These are phyloP conservation scores for Cercospora sesami DNA, from an alignment of 2,329 filamentous ascomycete genomes.

Conservation along the genomic window DNA sequence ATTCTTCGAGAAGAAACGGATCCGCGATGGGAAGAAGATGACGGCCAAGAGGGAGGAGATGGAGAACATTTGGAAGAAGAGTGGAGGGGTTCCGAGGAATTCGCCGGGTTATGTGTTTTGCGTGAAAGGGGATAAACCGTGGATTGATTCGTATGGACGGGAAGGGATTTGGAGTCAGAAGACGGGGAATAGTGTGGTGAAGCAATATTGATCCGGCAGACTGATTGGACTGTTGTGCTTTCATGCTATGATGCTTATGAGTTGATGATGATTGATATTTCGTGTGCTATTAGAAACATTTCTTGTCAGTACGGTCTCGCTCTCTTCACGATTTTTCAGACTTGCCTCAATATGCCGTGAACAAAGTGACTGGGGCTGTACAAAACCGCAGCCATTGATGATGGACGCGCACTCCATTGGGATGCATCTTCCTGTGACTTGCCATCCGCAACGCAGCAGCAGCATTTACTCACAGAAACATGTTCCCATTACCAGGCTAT, in stretches of 20 bases:
- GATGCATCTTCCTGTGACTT: not conserved
- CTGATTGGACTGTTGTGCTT: not conserved
- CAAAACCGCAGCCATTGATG: not conserved
- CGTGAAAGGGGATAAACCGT: not conserved
- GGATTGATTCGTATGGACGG: slow-evolving; percentile 6
- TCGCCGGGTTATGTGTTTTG: not conserved
- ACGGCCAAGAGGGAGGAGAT: slow-evolving; percentile 12
- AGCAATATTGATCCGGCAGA: not conserved
- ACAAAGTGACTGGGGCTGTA: not conserved
- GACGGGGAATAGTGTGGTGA: not conserved
- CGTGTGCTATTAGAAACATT: not conserved
- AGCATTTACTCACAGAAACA: not conserved
- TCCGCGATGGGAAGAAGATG: slow-evolving; percentile 55
- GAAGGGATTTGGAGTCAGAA: not conserved
- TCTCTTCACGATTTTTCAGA: not conserved
- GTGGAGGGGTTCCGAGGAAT: slow-evolving; percentile 5
- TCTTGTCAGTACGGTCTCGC: not conserved
- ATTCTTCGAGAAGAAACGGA: slow-evolving; percentile 60
- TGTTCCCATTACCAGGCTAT: slow-evolving; percentile 2
- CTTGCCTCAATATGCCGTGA: not conserved
- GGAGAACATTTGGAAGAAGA: slow-evolving; percentile 5
- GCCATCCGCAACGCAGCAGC: not conserved
- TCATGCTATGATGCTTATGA: not conserved
- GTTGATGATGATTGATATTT: not conserved
- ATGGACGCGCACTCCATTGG: not conserved